These are phyloP conservation scores for Leptographium radiaticola DNA, from an alignment of 2,329 filamentous ascomycete genomes.

Conservation along the genomic window DNA sequence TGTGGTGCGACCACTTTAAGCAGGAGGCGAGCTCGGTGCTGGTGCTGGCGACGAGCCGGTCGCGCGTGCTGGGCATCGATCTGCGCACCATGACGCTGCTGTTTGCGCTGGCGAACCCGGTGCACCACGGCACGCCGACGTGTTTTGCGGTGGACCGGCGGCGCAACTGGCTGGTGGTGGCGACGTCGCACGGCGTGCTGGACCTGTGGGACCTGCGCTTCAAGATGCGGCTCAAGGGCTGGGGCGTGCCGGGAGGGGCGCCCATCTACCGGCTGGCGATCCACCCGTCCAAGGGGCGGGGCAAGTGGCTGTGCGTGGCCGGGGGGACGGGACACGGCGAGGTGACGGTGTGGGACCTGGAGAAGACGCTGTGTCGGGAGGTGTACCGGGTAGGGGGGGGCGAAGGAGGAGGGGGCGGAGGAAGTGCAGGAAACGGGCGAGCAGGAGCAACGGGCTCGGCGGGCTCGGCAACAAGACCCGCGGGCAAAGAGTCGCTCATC, in stretches of 20 bases:
- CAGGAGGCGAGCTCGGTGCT: constrained; percentile 71
- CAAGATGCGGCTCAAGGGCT: constrained; percentile 71
- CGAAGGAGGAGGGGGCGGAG: neutral
- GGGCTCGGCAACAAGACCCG: too few relatives aligned
- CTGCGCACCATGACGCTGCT: constrained; percentile 73
- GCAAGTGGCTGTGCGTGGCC: constrained; percentile 76
- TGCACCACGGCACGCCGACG: constrained; percentile 83
- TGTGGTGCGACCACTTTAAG: constrained; percentile 89
- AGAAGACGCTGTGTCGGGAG: constrained; percentile 78
- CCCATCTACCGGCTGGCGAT: constrained; percentile 68
- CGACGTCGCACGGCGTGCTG: constrained; percentile 84
- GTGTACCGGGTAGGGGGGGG: constrained; percentile 60
- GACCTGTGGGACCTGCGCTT: constrained; percentile 97
- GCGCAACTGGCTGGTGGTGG: constrained; percentile 81
- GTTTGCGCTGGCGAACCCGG: constrained; percentile 71
- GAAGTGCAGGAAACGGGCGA: neutral
- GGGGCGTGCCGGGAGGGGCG: constrained; percentile 72
- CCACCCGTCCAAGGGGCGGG: constrained; percentile 65
- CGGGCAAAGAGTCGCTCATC: constrained; percentile 37
- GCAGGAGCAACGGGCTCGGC: neutral
- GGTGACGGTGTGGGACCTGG: constrained; percentile 89
- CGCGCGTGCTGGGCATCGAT: constrained; percentile 72
- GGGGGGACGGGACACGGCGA: constrained; percentile 81
- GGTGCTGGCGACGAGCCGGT: constrained; percentile 74
- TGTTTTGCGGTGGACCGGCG: constrained; percentile 81